phyloP scores from a whole-genome alignment of 2,329 filamentous ascomycete genomes.

The Aspergillus oerlinghausenensis region DNA sequence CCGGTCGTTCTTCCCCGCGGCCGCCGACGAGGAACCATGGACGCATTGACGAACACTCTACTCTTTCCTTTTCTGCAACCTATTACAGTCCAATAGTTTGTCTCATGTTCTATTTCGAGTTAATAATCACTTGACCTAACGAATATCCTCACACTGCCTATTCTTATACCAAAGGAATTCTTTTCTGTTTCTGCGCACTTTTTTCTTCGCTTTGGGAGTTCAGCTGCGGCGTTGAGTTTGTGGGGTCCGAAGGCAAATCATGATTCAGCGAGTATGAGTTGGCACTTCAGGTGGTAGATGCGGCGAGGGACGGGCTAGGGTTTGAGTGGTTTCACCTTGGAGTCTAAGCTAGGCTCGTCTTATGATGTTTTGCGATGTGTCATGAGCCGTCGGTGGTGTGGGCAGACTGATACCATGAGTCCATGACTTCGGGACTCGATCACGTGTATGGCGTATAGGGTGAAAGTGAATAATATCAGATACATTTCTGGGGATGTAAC shows the following conservation, averaged over 20 bases:
- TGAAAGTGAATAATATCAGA: too few species aligned
- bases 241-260: neutral
- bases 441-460: neutral
- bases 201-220: neutral
- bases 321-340: neutral
- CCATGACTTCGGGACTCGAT: neutral
- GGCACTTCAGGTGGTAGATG: neutral
- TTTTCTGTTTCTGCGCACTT: neutral
- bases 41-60: conserved; percentile 4
- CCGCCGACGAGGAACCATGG: conserved; percentile 24
- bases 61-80: neutral
- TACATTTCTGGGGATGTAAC: neutral
- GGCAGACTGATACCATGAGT: neutral
- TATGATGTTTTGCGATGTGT: neutral
- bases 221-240: neutral
- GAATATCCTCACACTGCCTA: neutral
- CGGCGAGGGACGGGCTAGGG: neutral
- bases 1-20: conserved; percentile 34
- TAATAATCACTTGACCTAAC: neutral
- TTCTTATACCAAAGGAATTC: neutral
- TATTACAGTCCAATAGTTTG: neutral
- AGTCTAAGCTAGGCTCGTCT: neutral
- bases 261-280: neutral
- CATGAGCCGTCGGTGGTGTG: neutral
- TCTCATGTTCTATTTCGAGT: neutral